Evolutionary conservation across 1,139 yeast species (phyloP), one percentile per base, ranked within the genome.

Genomic region (Saccharomyces hybrid): DNA sequence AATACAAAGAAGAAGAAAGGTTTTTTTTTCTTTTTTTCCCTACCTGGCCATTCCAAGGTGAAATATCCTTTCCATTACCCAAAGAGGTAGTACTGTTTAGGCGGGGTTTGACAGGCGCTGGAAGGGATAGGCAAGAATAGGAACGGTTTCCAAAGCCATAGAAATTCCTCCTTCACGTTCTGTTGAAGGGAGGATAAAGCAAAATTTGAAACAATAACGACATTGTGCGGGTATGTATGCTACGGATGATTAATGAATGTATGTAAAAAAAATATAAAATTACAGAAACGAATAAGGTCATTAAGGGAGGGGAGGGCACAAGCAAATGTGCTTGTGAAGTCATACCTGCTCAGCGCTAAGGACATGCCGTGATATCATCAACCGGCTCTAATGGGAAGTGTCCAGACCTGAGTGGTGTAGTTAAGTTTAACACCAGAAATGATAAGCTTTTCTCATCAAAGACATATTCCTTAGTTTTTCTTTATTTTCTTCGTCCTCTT

Each of bases 401-500:
- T 28, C 32, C 32, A 16, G 9, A 46, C 29, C 8, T 25, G 13
- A 25, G 13, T 46, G 20, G 20, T 27, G 31, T 13, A 27, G 25
- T 26, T 8, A 25, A 26, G 20, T 16, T 50, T 51, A 59, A 52
- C 62, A 59, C 60, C 60, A 58, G 50, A 53, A 56, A 32, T 53
- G 51, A 46, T 49, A 50, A 5, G 53, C 51, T 46, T 44, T 53
- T 3, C 38, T 23, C 54, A 51, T 47, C 9, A 57, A 38, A 7
- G 57, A 27, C 8, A 56, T 48, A 23, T 53, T 53, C 34, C 49
- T 57, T 8, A 58, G 20, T 46, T 49, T 56, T 34, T 54, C 58
- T 60, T 66, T 66, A 59, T 77, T 80, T 61, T 75, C 79, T 44
- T 67, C 72, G 46, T 75, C 68, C 69, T 84, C 89, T 71, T 83